Percentiles rank a stretch among this genome's conserved stretches.
Evolutionary conservation across 179 eudicot species (phyloP).

Genomic region (Heliamphora pulchella): DNA sequence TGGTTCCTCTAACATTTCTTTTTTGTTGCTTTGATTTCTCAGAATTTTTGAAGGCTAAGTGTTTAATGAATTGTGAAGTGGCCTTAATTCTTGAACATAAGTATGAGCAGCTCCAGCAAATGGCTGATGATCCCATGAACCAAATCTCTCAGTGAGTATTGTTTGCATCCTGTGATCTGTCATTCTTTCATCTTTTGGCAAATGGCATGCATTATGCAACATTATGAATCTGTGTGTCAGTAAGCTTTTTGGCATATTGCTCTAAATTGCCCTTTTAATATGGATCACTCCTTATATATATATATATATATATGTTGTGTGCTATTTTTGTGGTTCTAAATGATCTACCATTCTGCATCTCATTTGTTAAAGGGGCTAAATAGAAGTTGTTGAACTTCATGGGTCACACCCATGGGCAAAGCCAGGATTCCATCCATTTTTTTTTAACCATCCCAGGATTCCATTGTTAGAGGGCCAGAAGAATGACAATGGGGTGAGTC

Average conservation of each 20-base stretch:
- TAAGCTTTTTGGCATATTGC: neutral
- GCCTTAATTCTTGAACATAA: slow-evolving; percentile 71
- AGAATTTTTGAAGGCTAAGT: slow-evolving; percentile 90
- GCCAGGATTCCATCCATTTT: too few relatives aligned
- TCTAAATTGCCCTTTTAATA: neutral
- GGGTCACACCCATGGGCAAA: too few relatives aligned
- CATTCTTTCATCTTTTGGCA: neutral
- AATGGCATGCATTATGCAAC: too few relatives aligned
- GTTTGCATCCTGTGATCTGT: neutral
- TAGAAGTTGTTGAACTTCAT: neutral
- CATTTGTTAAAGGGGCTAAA: neutral
- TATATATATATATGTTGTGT: neutral
- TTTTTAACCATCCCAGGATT: too few relatives aligned
- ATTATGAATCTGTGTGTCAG: neutral
- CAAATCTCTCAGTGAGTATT: slow-evolving; percentile 60
- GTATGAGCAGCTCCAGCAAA: slow-evolving; percentile 75
- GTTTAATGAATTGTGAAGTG: slow-evolving; percentile 92
- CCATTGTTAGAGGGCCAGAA: too few relatives aligned
- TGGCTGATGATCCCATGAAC: slow-evolving; percentile 73
- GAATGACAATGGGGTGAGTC: too few relatives aligned
- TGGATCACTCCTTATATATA: neutral
- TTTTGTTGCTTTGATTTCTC: slow-evolving; percentile 11
- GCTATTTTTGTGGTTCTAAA: neutral
- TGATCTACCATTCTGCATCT: neutral
- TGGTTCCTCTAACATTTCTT: neutral